Conservation (phyloP, 2,329 filamentous ascomycete species). For the Amylocarpus encephaloides region DNA sequence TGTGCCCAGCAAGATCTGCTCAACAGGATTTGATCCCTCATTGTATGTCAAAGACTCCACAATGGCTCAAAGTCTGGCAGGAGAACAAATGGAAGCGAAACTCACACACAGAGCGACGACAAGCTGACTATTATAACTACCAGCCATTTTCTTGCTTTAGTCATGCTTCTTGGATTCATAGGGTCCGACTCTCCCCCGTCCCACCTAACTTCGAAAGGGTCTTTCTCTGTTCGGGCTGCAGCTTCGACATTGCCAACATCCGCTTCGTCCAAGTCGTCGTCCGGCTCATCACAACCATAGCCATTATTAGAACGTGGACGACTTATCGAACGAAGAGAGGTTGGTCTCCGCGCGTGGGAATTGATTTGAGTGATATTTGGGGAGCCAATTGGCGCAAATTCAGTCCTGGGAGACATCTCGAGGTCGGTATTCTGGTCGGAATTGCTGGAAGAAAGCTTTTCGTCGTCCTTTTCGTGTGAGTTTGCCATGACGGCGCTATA, state of each 20-base stretch:
- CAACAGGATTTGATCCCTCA: not conserved
- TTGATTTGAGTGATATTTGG: conserved; percentile 4
- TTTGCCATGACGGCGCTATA: not conserved
- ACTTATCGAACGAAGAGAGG: conserved; percentile 11
- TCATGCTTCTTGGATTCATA: conserved; percentile 65
- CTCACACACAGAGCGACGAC: conserved; percentile 78
- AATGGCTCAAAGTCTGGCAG: not conserved
- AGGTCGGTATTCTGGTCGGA: conserved; percentile 1
- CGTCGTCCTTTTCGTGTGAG: not conserved
- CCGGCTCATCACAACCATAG: conserved; percentile 28
- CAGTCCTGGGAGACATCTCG: conserved; percentile 4
- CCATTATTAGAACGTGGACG: conserved; percentile 29
- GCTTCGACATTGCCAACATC: conserved; percentile 21
- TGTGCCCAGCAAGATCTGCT: no score
- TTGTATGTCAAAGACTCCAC: not conserved
- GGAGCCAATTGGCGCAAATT: conserved; percentile 20
- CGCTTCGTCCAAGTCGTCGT: conserved; percentile 8
- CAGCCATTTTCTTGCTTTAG: conserved; percentile 64
- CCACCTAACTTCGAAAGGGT: conserved; percentile 65
- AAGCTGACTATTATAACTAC: conserved; percentile 68
- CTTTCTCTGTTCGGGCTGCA: conserved; percentile 25
- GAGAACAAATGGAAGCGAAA: conserved; percentile 26
- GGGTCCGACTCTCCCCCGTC: conserved; percentile 67
- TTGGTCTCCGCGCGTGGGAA: conserved; percentile 5
- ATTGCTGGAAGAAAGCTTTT: not conserved